A percentile compares a stretch with the other conserved stretches of the same genome.
These are phyloP conservation scores for Loxodes magnus DNA, from an alignment of 73 alveolate species.

Conservation along the genomic window DNA sequence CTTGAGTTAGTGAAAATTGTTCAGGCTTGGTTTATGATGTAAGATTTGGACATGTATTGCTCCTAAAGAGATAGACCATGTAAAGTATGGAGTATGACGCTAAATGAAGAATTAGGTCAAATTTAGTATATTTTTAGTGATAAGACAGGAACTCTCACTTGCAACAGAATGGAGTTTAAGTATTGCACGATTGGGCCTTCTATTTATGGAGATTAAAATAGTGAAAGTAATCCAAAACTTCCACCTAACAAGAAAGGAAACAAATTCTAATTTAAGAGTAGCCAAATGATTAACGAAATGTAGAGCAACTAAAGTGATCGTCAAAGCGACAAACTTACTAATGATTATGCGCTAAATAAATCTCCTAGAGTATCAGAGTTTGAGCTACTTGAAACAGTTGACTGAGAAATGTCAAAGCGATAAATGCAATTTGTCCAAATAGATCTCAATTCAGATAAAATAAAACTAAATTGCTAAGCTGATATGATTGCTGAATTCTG, in stretches of 20 bases:
- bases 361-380: not conserved
- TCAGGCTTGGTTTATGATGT: slow-evolving; percentile 65
- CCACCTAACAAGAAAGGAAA: slow-evolving; percentile 22
- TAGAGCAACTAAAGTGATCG: not conserved
- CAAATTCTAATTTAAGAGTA: slow-evolving; percentile 9
- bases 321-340: not conserved
- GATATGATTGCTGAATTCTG: too few species aligned
- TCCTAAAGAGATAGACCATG: slow-evolving; percentile 50
- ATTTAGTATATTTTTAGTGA: slow-evolving; percentile 49
- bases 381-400: not conserved
- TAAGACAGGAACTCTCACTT: slow-evolving; percentile 67
- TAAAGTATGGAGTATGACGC: slow-evolving; percentile 31
- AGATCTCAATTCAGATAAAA: not conserved
- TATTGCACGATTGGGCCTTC: slow-evolving; percentile 20
- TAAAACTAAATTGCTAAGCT: not conserved
- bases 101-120: slow-evolving; percentile 61
- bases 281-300: slow-evolving; percentile 16
- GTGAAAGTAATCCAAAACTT: slow-evolving; percentile 28
- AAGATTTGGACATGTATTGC: slow-evolving; percentile 68
- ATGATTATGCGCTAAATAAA: not conserved
- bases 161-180: slow-evolving; percentile 57
- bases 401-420: not conserved
- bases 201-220: slow-evolving; percentile 25
- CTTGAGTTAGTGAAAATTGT: slow-evolving; percentile 87
- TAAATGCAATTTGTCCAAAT: not conserved